Conservation (phyloP, 208 protist species). For the Leishmania turanica region DNA sequence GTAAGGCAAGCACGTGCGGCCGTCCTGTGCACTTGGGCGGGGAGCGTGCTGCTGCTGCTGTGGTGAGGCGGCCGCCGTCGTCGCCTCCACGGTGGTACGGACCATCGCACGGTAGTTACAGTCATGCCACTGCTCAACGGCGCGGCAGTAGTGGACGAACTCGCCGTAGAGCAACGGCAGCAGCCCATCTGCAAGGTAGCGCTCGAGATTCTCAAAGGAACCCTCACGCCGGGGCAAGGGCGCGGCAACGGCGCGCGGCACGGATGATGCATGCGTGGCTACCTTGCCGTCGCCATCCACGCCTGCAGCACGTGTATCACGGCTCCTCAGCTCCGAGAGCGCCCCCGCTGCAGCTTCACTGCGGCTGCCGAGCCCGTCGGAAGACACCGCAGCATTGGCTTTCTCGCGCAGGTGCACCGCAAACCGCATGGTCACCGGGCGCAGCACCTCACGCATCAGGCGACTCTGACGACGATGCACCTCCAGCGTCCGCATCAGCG, state of each 20-base stretch:
- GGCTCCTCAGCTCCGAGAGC: neutral
- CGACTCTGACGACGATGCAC: neutral
- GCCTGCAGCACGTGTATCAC: neutral
- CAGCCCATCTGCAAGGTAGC: conserved; percentile 1
- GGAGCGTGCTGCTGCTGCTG: neutral
- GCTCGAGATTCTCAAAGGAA: neutral
- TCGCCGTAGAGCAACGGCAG: conserved; percentile 8
- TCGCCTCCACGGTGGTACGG: neutral
- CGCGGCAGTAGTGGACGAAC: conserved; percentile 3
- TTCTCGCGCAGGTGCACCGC: neutral
- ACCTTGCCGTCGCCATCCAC: neutral
- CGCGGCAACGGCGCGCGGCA: neutral
- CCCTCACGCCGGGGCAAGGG: neutral
- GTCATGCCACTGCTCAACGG: conserved; percentile 7
- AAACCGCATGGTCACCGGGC: neutral
- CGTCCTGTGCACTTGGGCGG: neutral
- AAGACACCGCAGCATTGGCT: neutral
- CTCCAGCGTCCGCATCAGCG: conserved; percentile 6
- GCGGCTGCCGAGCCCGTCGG: neutral
- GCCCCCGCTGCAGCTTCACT: neutral
- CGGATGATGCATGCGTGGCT: neutral
- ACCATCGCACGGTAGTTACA: neutral
- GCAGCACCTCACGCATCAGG: conserved; percentile 7
- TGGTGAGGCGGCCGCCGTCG: neutral
- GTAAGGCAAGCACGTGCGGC: neutral